Evolutionary conservation across 2,329 filamentous ascomycete genomes (phyloP).

Genomic region (Tolypocladium guangdongense): DNA sequence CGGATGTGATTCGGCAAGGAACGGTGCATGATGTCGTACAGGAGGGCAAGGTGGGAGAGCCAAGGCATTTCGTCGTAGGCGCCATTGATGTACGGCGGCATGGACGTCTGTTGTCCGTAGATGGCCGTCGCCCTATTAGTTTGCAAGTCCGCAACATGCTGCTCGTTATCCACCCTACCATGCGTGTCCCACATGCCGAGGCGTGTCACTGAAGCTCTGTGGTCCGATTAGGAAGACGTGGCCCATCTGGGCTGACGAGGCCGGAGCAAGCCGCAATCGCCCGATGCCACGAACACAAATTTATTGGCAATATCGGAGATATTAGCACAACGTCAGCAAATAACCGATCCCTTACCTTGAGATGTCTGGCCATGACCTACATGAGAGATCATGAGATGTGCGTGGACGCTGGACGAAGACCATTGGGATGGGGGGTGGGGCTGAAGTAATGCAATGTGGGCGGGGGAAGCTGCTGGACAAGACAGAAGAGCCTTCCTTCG

Average conservation of each 20-base stretch:
- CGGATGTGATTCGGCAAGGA: neutral
- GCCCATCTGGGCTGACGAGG: neutral
- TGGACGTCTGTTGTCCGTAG: conserved; percentile 7
- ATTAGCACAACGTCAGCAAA: too few relatives aligned
- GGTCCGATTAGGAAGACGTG: neutral
- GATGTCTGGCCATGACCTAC: too few relatives aligned
- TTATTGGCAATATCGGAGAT: too few relatives aligned
- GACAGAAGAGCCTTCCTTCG: too few relatives aligned
- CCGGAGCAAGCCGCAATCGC: too few relatives aligned
- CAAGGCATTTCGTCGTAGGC: conserved; percentile 5
- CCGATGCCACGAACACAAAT: too few relatives aligned
- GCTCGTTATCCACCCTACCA: neutral
- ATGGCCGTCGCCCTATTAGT: neutral
- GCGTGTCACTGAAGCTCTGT: neutral
- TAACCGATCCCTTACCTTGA: too few relatives aligned
- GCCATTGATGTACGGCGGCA: conserved; percentile 7
- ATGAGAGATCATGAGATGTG: too few relatives aligned
- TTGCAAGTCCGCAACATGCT: neutral
- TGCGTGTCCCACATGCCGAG: neutral
- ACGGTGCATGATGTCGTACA: conserved; percentile 6
- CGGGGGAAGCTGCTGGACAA: too few relatives aligned
- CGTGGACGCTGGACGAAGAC: too few relatives aligned
- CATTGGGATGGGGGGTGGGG: too few relatives aligned
- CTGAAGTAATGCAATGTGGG: too few relatives aligned
- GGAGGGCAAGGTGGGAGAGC: conserved; percentile 6